Percentiles rank a stretch among this genome's conserved stretches.
These are phyloP conservation scores for Aspergillus tamarii DNA, from an alignment of 2,329 filamentous ascomycete genomes.

Conservation along the genomic window DNA sequence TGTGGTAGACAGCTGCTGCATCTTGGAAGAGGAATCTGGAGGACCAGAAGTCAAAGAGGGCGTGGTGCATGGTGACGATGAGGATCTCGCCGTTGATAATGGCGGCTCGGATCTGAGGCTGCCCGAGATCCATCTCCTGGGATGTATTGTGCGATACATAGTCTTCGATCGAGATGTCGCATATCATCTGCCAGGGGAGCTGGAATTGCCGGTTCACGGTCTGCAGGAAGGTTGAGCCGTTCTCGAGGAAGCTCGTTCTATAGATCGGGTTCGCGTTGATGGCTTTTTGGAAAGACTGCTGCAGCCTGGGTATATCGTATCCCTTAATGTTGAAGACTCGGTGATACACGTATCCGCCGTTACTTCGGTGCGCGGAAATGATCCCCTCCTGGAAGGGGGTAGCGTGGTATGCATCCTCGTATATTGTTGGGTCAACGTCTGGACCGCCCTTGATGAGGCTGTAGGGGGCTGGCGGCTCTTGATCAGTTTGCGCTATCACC, in stretches of 20 bases:
- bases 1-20: constrained; percentile 10
- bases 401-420: constrained; percentile 12
- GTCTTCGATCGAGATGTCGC: constrained; percentile 1
- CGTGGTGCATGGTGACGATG: constrained; percentile 37
- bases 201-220: constrained; percentile 10
- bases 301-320: constrained; percentile 6
- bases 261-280: constrained; percentile 10
- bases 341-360: constrained; percentile 12
- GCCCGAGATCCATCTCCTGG: constrained; percentile 13
- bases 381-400: constrained; percentile 16
- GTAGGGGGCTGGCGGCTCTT: background rate
- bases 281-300: constrained; percentile 9
- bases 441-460: background rate
- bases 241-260: constrained; percentile 16
- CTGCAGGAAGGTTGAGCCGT: constrained; percentile 16
- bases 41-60: constrained; percentile 40
- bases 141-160: background rate
- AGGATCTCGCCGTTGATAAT: constrained; percentile 19
- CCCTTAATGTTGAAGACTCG: constrained; percentile 9
- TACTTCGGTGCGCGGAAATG: constrained; percentile 2
- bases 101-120: constrained; percentile 17
- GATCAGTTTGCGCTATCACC: background rate
- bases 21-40: constrained; percentile 34
- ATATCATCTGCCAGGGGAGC: constrained; percentile 12
- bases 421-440: background rate